Evolutionary conservation across 192 early-diverging fungal species (phyloP), one percentile per base, ranked within the genome.

Genomic region (Podila epigama): DNA sequence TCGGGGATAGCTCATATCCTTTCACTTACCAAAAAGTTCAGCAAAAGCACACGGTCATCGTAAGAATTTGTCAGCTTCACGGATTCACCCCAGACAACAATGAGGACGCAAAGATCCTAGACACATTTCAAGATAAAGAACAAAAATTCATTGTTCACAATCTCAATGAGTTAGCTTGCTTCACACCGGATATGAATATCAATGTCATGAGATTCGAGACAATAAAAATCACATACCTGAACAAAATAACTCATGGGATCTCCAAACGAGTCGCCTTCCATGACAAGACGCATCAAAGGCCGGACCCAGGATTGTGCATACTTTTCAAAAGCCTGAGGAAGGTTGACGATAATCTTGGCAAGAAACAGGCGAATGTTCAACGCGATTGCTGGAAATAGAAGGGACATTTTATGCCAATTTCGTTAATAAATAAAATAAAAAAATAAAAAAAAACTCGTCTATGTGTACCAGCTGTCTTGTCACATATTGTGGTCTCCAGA

Each of bases 241-340:
- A 92, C 82, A 82, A 88, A 91, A 61, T 90, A 90, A 48, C 89
- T 91, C 66, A 93, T 86, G 9, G 88, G 79, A 25, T 82, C 73
- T 27, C 86, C 87, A 78, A 83, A 92, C 18, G 50, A 36, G 10
- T 80, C 68, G 12, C 85, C 86, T 59, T 84, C 81, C 25, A 73
- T 65, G 3, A 83, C 84, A 7, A 93, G 60, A 28, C 77, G 51
- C 58, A 88, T 89, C 29, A 94, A 20, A 3, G 85, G 83, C 3
- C 81, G 73, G 64, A 91, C 86, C 90, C 89, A 94, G 9, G 63
- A 71, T 1, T 66, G 61, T 1, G 85, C 85, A 75, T 85, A 88
- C 28, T 85, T 71, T 37, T 83, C 79, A 75, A 93, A 94, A 0
- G 85, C 83, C 6, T 83, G 71, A 5, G 92, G 88, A 37, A 73